A percentile compares a stretch with the other conserved stretches of the same genome.
phyloP scores from a whole-genome alignment of 345 rosid species.

The Punica granatum region DNA sequence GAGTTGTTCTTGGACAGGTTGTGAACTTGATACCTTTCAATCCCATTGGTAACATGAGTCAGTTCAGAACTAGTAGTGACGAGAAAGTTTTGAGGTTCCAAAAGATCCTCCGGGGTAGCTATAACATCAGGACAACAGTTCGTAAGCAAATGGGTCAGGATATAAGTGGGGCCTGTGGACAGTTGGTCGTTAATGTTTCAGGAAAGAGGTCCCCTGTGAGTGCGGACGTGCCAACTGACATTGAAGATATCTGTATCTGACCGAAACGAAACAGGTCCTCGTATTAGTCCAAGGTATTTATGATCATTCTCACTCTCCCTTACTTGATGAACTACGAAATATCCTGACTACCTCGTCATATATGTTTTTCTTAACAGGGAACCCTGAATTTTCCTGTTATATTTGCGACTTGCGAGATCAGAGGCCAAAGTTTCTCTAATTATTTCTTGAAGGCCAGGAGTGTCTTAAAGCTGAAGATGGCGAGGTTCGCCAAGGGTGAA shows the following conservation, averaged over 20 bases:
- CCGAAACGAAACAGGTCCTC: not conserved
- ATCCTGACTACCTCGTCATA: too few species aligned
- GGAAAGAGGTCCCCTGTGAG: conserved; percentile 24
- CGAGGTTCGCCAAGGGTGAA: not conserved
- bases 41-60: conserved; percentile 68
- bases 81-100: conserved; percentile 63
- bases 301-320: too few species aligned
- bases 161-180: conserved; percentile 93
- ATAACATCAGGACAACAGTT: conserved; percentile 72
- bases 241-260: conserved; percentile 74
- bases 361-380: too few species aligned
- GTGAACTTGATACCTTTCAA: conserved; percentile 92
- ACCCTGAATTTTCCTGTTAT: too few species aligned
- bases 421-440: not conserved
- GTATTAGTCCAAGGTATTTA: not conserved
- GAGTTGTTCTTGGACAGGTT: conserved; percentile 38
- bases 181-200: conserved; percentile 67
- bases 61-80: conserved; percentile 51
- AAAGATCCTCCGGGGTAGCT: conserved; percentile 64
- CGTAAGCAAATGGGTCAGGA: conserved; percentile 93
- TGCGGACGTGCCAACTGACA: conserved; percentile 41
- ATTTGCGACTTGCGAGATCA: not conserved
- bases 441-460: not conserved
- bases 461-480: not conserved
- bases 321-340: too few species aligned